Percentiles rank a stretch among this genome's conserved stretches.
Conservation (phyloP, 495 filamentous ascomycete species). For the Xylaria scruposa region DNA sequence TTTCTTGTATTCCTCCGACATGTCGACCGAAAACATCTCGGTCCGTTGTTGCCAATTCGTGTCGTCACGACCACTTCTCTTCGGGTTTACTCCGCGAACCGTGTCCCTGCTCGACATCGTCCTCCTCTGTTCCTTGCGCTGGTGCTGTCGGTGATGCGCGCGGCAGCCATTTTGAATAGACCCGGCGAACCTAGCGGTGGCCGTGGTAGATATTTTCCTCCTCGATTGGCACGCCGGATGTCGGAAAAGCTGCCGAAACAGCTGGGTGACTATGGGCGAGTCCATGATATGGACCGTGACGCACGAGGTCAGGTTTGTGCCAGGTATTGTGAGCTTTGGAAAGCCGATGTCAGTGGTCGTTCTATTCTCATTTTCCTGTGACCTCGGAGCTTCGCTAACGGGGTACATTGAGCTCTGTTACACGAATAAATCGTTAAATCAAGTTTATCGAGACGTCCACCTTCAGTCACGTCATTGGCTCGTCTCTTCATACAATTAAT, state of each 20-base stretch:
- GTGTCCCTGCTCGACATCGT: slow-evolving; percentile 33
- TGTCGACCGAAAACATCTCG: slow-evolving; percentile 72
- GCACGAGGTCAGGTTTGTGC: slow-evolving; percentile 9
- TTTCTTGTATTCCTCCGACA: slow-evolving; percentile 74
- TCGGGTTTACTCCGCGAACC: slow-evolving; percentile 27
- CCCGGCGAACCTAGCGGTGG: slow-evolving; percentile 39
- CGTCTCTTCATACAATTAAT: not conserved
- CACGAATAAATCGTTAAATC: not conserved
- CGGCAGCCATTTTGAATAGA: slow-evolving; percentile 47
- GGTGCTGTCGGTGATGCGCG: slow-evolving; percentile 34
- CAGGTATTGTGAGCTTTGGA: slow-evolving; percentile 24
- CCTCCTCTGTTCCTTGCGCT: slow-evolving; percentile 41
- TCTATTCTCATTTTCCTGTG: not conserved
- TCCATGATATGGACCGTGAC: slow-evolving; percentile 66
- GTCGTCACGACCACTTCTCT: slow-evolving; percentile 43
- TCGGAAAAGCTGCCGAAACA: slow-evolving; percentile 84
- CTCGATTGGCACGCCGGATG: slow-evolving; percentile 71
- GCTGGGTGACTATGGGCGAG: slow-evolving; percentile 73
- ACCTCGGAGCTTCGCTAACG: no score
- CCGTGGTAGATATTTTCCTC: slow-evolving; percentile 49
- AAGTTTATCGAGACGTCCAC: not conserved
- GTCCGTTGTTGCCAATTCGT: slow-evolving; percentile 82
- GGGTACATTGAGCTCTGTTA: not conserved
- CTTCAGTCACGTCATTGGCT: not conserved
- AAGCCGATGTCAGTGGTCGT: slow-evolving; percentile 9